Base-by-base conservation (phyloP, 2,329 filamentous ascomycete genomes). In the Stachybotrys echinatus region DNA sequence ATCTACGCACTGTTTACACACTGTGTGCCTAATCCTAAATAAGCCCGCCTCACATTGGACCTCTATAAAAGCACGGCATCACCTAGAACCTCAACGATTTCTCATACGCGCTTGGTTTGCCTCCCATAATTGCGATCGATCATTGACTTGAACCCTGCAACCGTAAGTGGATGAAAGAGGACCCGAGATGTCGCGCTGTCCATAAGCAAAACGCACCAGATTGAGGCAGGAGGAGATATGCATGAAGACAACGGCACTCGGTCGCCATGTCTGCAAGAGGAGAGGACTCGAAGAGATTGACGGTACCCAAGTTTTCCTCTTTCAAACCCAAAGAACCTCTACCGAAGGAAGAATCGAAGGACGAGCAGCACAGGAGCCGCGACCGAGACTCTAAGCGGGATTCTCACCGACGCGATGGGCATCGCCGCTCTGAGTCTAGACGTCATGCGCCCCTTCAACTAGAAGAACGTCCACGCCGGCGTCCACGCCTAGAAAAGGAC, bases 251-350 rank as follows among this genome's bases (percentile, higher is more conserved):
- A 34, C 27, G 27, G 27, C 27, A 6, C 7, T 19, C 20, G 22
- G 12, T 23, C 55, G 54, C 49, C 46, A 68, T 67, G 62, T 58
- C 63, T 22, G 52, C 51, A 42, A 58, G 57, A 43, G 59, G 61
- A 42, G 57, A 60, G 37, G 54, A 54, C 31, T 34, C 46, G 43
- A 57, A 56, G 43, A 42, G 38, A 18, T 40, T 58, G 34, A 52
- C 57, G 22, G 74, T 87, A 20, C 88, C 88, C 10, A 89, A 84
- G 58, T 92, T 92, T 61, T 75, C 81, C 19, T 92, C 88, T 54
- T 92, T 92, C 72, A 85, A 79, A 56, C 47, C 80, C 34, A 64
- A 61, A 20, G 55, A 54, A 12, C n/a, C 60, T 0, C 45, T 31
- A 48, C 47, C 78, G 52, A 78, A 76, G 23, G 54, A 56, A 52